Base-by-base conservation (phyloP, 2,329 filamentous ascomycete species). In the Madurella fahalii region DNA sequence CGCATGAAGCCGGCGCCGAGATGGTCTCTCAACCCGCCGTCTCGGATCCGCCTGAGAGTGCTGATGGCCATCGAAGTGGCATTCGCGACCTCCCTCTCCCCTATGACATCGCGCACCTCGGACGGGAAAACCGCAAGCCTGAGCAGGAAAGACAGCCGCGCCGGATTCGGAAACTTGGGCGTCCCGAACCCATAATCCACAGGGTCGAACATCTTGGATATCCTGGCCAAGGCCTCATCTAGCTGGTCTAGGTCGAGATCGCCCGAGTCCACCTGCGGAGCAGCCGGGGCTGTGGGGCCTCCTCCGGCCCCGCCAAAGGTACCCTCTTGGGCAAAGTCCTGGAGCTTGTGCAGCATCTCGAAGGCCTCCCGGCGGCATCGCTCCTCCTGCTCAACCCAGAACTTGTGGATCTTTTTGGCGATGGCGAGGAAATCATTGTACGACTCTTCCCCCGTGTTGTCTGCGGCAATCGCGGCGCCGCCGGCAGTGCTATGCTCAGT, bases 81-180 rank as follows among this genome's bases (percentile, higher is more conserved):
- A 54, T 84, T 81, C 15, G 78, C 77, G 63, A 87, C 90, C 60
- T 95, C 91, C 15, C 84, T 77, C 20, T 86, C 80, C 15, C 94
- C 93, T n/a, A 97, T 84, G n/a, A 97, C 84, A 69, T 96, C 90
- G 30, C 83, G 77, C 0, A 96, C 89, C 3, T 85, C 83, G 13
- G 74, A 72, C 0, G 90, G 88, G 57, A 89, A 90, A 37, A 81
- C 80, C 2, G 82, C 79, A 2, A 97, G 78, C 16, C 87, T 82
- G 18, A 97, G 76, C 53, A 99, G 74, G 64, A 96, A 95, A 12
- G 83, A 81, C 47, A 97, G 75, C 65, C 96, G 96, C 0, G 87
- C 82, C 0, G 94, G 89, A 0, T 91, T 96, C 1, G 91, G 84
- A 59, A 96, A 97, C 69, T 97, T 97, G 25, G 93, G 91, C 9